A percentile compares a stretch with the other conserved stretches of the same genome.
phyloP scores from a whole-genome alignment of 139 green algal genomes.

The Chlorella ohadii region DNA sequence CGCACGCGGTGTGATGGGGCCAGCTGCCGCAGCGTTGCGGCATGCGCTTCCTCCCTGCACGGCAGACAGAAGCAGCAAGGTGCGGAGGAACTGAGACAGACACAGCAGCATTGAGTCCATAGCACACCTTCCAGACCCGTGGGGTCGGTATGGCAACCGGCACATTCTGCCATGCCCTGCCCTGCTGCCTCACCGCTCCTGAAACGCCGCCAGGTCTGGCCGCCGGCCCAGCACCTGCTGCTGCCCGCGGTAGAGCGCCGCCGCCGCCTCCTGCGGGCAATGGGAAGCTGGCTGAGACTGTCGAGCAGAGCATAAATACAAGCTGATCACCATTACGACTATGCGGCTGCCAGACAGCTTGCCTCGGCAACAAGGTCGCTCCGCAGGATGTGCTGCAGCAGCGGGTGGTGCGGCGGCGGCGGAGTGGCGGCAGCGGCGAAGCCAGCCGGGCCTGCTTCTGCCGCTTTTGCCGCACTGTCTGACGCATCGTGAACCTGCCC shows the following conservation, averaged over 20 bases:
- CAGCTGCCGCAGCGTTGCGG: background rate
- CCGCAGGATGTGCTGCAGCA: constrained; percentile 23
- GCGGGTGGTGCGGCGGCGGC: background rate
- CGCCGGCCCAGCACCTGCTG: background rate
- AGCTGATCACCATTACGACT: too few species aligned
- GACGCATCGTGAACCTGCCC: too few species aligned
- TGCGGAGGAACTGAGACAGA: too few species aligned
- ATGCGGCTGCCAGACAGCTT: background rate
- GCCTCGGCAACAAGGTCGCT: constrained; percentile 22
- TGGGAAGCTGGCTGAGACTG: too few species aligned
- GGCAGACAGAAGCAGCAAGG: too few species aligned
- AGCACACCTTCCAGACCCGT: too few species aligned
- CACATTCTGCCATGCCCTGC: background rate
- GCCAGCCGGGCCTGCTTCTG: background rate
- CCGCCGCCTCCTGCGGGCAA: constrained; percentile 16
- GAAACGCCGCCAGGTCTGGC: constrained; percentile 20
- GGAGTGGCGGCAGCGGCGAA: background rate
- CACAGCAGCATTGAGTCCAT: too few species aligned
- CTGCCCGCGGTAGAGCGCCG: constrained; percentile 23
- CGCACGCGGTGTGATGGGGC: constrained; percentile 13
- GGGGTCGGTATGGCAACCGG: background rate
- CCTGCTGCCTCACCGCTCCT: background rate
- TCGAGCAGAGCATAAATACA: too few species aligned
- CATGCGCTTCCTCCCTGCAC: constrained; percentile 19
- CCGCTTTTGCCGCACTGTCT: too few species aligned